Conservation (phyloP, 2,329 filamentous ascomycete genomes). For the Aspergillus fumigatiaffinis region DNA sequence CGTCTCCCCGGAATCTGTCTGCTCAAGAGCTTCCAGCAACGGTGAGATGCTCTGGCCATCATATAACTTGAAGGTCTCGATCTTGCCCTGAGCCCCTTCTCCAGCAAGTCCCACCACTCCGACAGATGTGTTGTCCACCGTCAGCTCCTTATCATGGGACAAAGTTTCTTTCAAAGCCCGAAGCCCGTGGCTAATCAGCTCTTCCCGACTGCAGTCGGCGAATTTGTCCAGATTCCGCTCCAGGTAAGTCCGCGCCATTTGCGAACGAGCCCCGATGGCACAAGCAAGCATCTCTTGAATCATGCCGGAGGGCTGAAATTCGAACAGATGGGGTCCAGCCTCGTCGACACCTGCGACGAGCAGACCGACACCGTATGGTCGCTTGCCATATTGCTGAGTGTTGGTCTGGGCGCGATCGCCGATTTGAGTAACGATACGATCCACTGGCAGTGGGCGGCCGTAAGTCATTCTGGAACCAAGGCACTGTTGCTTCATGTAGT, state of each 20-base stretch:
- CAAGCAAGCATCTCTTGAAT: conserved; percentile 97
- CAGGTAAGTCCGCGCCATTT: conserved; percentile 96
- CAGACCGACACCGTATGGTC: conserved; percentile 91
- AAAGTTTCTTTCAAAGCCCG: conserved; percentile 91
- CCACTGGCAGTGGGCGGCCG: conserved; percentile 86
- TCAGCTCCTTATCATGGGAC: conserved; percentile 95
- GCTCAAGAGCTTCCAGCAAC: conserved; percentile 71
- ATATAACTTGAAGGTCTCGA: conserved; percentile 84
- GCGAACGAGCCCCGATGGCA: conserved; percentile 89
- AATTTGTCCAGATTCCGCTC: conserved; percentile 89
- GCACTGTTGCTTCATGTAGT: conserved; percentile 99
- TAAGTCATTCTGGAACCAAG: conserved; percentile 94
- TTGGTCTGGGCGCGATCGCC: conserved; percentile 96
- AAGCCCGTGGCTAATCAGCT: conserved; percentile 86
- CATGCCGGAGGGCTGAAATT: conserved; percentile 95
- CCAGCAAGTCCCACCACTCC: conserved; percentile 69
- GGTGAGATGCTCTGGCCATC: conserved; percentile 83
- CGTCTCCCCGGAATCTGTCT: conserved; percentile 40
- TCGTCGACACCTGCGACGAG: conserved; percentile 93
- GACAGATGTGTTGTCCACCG: conserved; percentile 92
- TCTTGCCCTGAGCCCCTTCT: conserved; percentile 49
- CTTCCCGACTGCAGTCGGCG: conserved; percentile 69
- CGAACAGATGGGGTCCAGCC: conserved; percentile 89
- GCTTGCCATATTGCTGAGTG: conserved; percentile 95
- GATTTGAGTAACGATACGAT: conserved; percentile 85